Conservation (phyloP, 179 eudicot genomes). For the Heliamphora pulchella region DNA sequence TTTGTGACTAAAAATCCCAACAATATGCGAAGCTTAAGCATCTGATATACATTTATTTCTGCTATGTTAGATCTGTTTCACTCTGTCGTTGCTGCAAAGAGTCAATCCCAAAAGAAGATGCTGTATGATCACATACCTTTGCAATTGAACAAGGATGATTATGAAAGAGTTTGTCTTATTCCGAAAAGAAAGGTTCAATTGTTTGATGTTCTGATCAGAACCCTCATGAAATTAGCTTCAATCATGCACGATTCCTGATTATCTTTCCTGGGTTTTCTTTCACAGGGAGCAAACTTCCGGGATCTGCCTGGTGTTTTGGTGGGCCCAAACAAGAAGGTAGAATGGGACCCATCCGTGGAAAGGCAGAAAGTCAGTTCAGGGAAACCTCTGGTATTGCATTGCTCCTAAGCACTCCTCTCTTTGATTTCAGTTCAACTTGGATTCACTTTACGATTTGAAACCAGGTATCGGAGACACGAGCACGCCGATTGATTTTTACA, state of each 20-base stretch:
- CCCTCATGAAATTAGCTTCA: neutral
- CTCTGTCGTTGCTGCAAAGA: neutral
- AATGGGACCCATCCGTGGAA: constrained; percentile 37
- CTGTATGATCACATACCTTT: constrained; percentile 50
- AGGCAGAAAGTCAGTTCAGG: constrained; percentile 30
- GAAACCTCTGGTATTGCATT: constrained; percentile 22
- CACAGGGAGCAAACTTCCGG: constrained; percentile 60
- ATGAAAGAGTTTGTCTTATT: constrained; percentile 35
- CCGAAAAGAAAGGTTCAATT: constrained; percentile 48
- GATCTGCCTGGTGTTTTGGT: constrained; percentile 49
- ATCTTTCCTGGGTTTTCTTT: neutral
- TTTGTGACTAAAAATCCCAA: too few relatives aligned
- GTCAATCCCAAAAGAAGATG: constrained; percentile 3
- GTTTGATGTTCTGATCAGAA: neutral
- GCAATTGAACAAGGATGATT: constrained; percentile 43
- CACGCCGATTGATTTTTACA: too few relatives aligned
- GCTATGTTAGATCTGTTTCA: neutral
- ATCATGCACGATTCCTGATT: neutral
- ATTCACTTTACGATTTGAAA: too few relatives aligned
- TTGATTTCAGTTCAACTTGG: neutral
- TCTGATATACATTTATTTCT: neutral
- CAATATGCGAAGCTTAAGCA: neutral
- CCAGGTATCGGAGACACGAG: too few relatives aligned
- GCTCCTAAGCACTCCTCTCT: neutral
- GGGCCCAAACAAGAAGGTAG: constrained; percentile 34